phyloP scores from a whole-genome alignment of 768 basidiomycete genomes.

The Sistotremastrum niveocremeum region DNA sequence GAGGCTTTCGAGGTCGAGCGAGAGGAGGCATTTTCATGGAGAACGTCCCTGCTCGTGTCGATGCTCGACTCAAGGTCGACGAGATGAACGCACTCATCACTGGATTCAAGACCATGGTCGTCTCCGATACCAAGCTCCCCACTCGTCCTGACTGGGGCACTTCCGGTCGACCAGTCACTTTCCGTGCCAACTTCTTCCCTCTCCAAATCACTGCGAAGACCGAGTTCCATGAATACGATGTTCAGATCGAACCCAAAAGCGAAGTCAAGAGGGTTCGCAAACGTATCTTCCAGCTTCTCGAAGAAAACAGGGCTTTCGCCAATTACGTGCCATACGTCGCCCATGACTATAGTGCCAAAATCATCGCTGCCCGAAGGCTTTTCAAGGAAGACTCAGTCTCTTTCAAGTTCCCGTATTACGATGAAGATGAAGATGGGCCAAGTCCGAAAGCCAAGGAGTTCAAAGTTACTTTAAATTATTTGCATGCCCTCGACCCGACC shows the following conservation, averaged over 20 bases:
- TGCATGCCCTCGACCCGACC: constrained; percentile 29
- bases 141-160: constrained; percentile 47
- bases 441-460: constrained; percentile 26
- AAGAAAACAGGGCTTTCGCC: constrained; percentile 22
- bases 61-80: constrained; percentile 33
- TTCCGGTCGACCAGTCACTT: constrained; percentile 28
- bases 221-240: constrained; percentile 40
- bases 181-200: constrained; percentile 54
- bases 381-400: constrained; percentile 27
- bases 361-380: constrained; percentile 28
- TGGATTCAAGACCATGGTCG: constrained; percentile 20
- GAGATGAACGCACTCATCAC: constrained; percentile 29
- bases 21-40: constrained; percentile 24
- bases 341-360: constrained; percentile 33
- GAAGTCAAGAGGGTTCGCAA: constrained; percentile 27
- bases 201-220: constrained; percentile 29
- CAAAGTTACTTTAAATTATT: constrained; percentile 29
- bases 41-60: constrained; percentile 30
- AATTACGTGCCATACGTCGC: constrained; percentile 33
- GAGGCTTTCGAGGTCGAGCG: constrained; percentile 11
- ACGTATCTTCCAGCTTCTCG: constrained; percentile 44
- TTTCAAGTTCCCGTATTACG: constrained; percentile 24
- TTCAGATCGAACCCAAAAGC: constrained; percentile 35
- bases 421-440: constrained; percentile 30
- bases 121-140: constrained; percentile 26